Percentiles rank a stretch among this genome's conserved stretches.
Evolutionary conservation across 805 yeast genomes (phyloP).

Genomic region (Naumovozyma dairenensis): DNA sequence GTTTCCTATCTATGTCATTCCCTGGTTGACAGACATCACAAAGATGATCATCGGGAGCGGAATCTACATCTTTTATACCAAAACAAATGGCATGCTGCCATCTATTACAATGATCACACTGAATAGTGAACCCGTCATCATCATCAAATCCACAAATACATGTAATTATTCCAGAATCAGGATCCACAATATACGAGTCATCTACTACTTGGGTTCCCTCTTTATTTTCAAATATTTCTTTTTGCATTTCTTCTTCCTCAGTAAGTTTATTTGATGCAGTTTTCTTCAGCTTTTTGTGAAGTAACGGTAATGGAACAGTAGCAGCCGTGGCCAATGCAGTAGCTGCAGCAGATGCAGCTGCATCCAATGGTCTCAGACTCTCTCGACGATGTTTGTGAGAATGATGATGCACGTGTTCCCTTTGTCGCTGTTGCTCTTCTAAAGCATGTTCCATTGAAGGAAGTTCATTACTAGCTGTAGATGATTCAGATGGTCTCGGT

Average conservation of each 20-base stretch:
- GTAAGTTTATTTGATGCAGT: slow-evolving; percentile 1
- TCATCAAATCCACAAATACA: slow-evolving; percentile 82
- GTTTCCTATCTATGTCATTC: slow-evolving; percentile 32
- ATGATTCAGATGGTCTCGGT: not conserved
- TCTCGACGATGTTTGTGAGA: no score
- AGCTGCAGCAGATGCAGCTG: slow-evolving; percentile 45
- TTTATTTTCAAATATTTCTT: slow-evolving; percentile 6
- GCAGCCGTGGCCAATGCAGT: slow-evolving; percentile 81
- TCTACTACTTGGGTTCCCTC: slow-evolving; percentile 28
- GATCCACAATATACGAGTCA: slow-evolving; percentile 51
- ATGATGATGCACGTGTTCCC: no score
- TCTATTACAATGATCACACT: slow-evolving; percentile 83
- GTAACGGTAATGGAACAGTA: slow-evolving; percentile 56
- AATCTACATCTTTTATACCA: slow-evolving; percentile 58
- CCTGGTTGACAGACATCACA: slow-evolving; percentile 70
- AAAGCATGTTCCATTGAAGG: not conserved
- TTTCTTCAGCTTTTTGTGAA: no score
- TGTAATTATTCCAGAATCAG: slow-evolving; percentile 78
- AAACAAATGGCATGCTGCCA: slow-evolving; percentile 97
- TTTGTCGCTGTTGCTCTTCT: no score
- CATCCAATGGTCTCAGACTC: no score
- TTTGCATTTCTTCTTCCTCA: slow-evolving; percentile 4
- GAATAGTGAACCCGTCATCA: slow-evolving; percentile 90
- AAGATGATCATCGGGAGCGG: slow-evolving; percentile 72
- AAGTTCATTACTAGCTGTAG: not conserved